A percentile compares a stretch with the other conserved stretches of the same genome.
Conservation (phyloP, 306 rosid genomes). For the Rosa rugosa region DNA sequence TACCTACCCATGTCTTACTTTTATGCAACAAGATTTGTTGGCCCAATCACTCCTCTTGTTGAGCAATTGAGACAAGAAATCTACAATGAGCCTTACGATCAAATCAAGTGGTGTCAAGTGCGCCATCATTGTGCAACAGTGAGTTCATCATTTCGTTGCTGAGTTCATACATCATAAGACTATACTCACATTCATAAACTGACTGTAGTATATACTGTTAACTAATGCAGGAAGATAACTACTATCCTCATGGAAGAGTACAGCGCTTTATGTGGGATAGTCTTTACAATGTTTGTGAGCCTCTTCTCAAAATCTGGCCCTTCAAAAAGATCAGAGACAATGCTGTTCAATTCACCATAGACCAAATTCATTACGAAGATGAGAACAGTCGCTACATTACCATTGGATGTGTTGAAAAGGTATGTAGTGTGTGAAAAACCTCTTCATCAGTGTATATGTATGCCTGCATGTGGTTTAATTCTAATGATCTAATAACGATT, state of each 20-base stretch:
- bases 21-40: slow-evolving; percentile 71
- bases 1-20: slow-evolving; percentile 88
- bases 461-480: background rate
- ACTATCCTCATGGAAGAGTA: slow-evolving; percentile 27
- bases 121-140: slow-evolving; percentile 71
- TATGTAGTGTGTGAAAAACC: background rate
- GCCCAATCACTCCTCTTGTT: slow-evolving; percentile 72
- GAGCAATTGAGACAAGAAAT: slow-evolving; percentile 58
- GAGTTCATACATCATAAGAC: background rate
- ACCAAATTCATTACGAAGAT: slow-evolving; percentile 40
- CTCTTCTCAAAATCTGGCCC: slow-evolving; percentile 31
- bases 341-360: slow-evolving; percentile 25
- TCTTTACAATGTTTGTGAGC: slow-evolving; percentile 26
- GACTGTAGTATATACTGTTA: background rate
- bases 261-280: slow-evolving; percentile 38
- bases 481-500: background rate
- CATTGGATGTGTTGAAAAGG: slow-evolving; percentile 52
- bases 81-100: slow-evolving; percentile 42
- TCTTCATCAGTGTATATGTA: slow-evolving; percentile 8
- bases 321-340: slow-evolving; percentile 34
- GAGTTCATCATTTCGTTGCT: background rate
- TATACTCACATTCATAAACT: background rate
- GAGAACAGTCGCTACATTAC: slow-evolving; percentile 39
- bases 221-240: slow-evolving; percentile 32
- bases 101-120: slow-evolving; percentile 55